A percentile compares a stretch with the other conserved stretches of the same genome.
Conservation (phyloP, 352 stramenopile genomes). For the Phytopythium chamaehyphon region DNA sequence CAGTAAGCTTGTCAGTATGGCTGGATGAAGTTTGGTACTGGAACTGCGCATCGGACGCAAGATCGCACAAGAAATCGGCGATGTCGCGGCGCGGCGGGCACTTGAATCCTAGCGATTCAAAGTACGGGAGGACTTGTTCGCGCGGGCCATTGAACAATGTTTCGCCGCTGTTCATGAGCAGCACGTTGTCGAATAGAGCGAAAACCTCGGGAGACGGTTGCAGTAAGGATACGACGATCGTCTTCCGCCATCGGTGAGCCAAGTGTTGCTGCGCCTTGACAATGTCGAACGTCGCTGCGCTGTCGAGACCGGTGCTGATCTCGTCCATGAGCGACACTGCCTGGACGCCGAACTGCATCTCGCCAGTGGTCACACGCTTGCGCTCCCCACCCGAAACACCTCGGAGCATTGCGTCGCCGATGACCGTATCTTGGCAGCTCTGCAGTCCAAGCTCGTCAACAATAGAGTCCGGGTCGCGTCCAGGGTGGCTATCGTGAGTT, state of each 20-base stretch:
- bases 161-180: slow-evolving; percentile 56
- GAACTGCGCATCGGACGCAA: slow-evolving; percentile 30
- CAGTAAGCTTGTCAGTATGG: neutral
- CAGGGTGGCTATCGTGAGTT: neutral
- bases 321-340: slow-evolving; percentile 68
- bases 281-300: slow-evolving; percentile 54
- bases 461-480: slow-evolving; percentile 24
- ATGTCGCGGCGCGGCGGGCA: slow-evolving; percentile 32
- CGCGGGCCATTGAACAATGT: slow-evolving; percentile 71
- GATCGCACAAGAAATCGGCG: slow-evolving; percentile 41
- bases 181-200: slow-evolving; percentile 48
- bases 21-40: slow-evolving; percentile 19
- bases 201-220: slow-evolving; percentile 68
- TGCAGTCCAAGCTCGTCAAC: slow-evolving; percentile 33
- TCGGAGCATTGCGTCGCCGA: slow-evolving; percentile 43
- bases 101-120: slow-evolving; percentile 34
- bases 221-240: slow-evolving; percentile 75
- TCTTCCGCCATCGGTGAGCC: slow-evolving; percentile 31
- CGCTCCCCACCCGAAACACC: slow-evolving; percentile 82
- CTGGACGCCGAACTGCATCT: slow-evolving; percentile 80
- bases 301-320: slow-evolving; percentile 56
- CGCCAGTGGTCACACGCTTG: slow-evolving; percentile 86
- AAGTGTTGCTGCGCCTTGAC: slow-evolving; percentile 26
- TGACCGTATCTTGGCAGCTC: slow-evolving; percentile 39
- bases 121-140: slow-evolving; percentile 25